Conservation (phyloP, 805 yeast genomes). For the Barnettozyma populi region DNA sequence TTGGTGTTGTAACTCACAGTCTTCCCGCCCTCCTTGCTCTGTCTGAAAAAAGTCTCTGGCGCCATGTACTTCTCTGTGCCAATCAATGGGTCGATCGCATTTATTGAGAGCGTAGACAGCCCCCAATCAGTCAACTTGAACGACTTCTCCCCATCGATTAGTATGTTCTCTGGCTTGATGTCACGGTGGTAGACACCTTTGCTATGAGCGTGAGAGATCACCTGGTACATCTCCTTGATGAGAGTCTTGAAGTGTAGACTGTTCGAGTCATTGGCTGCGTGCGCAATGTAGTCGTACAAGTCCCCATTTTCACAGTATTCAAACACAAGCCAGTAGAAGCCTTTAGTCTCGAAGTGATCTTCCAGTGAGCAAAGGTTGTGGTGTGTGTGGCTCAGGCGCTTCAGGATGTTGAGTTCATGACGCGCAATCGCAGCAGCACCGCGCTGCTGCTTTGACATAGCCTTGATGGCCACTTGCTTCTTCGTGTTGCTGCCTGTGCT, state of each 20-base stretch:
- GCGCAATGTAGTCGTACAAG: constrained; percentile 47
- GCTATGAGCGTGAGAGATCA: constrained; percentile 50
- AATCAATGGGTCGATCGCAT: constrained; percentile 33
- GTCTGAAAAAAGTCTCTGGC: constrained; percentile 70
- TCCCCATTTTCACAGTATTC: constrained; percentile 68
- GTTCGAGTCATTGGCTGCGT: constrained; percentile 17
- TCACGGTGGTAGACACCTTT: constrained; percentile 64
- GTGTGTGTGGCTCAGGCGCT: constrained; percentile 27
- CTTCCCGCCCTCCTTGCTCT: constrained; percentile 4
- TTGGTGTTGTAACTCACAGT: constrained; percentile 54
- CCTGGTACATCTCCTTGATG: constrained; percentile 46
- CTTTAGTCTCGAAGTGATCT: constrained; percentile 50
- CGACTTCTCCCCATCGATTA: constrained; percentile 44
- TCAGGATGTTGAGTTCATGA: constrained; percentile 45
- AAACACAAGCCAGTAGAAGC: constrained; percentile 50
- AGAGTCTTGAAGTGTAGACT: constrained; percentile 30
- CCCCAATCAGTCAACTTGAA: constrained; percentile 76
- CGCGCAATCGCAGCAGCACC: constrained; percentile 42
- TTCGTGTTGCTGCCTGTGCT: not conserved
- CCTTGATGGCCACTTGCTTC: constrained; percentile 47
- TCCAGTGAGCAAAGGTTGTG: constrained; percentile 53
- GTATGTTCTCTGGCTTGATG: constrained; percentile 67
- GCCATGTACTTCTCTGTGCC: constrained; percentile 93
- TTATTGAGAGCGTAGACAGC: constrained; percentile 40
- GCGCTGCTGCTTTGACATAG: constrained; percentile 39